phyloP scores from a whole-genome alignment of 306 rosid genomes.

The Purshia tridentata region DNA sequence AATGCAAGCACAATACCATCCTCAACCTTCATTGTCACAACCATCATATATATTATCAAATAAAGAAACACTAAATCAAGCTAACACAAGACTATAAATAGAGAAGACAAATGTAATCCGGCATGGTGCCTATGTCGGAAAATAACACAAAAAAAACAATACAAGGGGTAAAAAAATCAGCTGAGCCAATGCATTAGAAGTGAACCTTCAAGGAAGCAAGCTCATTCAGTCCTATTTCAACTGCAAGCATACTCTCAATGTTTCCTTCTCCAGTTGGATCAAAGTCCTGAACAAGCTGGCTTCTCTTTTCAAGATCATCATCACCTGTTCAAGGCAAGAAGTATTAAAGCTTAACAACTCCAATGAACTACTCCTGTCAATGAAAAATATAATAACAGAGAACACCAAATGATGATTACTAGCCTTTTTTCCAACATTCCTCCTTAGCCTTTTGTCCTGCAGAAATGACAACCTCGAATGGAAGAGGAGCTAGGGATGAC shows the following conservation, averaged over 20 bases:
- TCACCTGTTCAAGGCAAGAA: conserved; percentile 52
- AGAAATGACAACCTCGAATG: conserved; percentile 95
- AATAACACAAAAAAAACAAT: background rate
- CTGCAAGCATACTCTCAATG: conserved; percentile 93
- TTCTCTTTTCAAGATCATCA: conserved; percentile 66
- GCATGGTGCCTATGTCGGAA: background rate
- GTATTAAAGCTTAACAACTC: conserved; percentile 16
- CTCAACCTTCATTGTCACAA: conserved; percentile 60
- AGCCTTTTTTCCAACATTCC: conserved; percentile 81
- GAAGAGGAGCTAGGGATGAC: conserved; percentile 98
- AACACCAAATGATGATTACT: conserved; percentile 33
- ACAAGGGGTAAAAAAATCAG: conserved; percentile 18
- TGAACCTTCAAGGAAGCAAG: conserved; percentile 89
- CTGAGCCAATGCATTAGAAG: conserved; percentile 16
- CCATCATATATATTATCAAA: conserved; percentile 18
- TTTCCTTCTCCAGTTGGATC: conserved; percentile 97
- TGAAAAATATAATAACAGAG: background rate
- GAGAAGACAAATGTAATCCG: conserved; percentile 15
- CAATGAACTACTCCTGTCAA: conserved; percentile 4
- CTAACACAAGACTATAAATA: conserved; percentile 6
- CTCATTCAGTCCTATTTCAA: conserved; percentile 95
- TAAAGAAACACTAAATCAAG: conserved; percentile 14
- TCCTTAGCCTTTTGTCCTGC: conserved; percentile 99
- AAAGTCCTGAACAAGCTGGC: conserved; percentile 65
- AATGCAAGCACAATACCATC: conserved; percentile 80